Base-by-base conservation (phyloP, 371 early-diverging fungal genomes). In the Vittaforma corneae region DNA sequence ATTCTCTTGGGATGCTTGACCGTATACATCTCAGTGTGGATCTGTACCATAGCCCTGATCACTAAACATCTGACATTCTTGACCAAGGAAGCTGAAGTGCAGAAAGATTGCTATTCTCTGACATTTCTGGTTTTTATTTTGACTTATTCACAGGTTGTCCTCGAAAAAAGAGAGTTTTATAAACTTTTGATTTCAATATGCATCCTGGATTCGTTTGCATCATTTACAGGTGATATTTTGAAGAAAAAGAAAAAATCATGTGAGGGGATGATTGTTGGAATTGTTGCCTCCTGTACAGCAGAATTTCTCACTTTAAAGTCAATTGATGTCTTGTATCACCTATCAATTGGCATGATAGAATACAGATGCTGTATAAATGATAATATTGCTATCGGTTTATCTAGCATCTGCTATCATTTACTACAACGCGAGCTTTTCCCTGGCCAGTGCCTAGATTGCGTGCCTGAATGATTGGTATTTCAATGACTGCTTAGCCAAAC, bases 191-290 rank as follows among this genome's bases (percentile, higher is more conserved):
- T 71, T 45, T 37, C 70, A 40, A 40, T 70, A 16, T 70, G 65
- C 35, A 60, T 70, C 37, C 14, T 70, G 38, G 70, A 70, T 40
- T 55, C 67, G 26, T 44, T 70, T 29, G 68, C 70, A 14, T 70
- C 70, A 16, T 58, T 70, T 53, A 29, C 40, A 51, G 68, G 68
- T 11, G 38, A 46, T 6, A 32, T 20, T 46, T 20, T 60, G 14
- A 47, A 47, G 6, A 16, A n/a, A 30, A 66, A 55, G 44, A 38
- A 6, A 3, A 68, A 70, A 44, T 67, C 67, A 9, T 6, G 70
- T 14, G 24, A 22, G 18, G 68, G 68, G 16, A 16, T 67, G n/a
- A 16, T 67, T 9, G 30, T 18, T 40, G 68, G 68, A 6, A 55
- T 11, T 6, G n/a, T 53, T 16, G 6, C 60, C 6, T 16, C 59